Evolutionary conservation across 768 basidiomycete genomes (phyloP).

Genomic region (Tricholoma terreum): DNA sequence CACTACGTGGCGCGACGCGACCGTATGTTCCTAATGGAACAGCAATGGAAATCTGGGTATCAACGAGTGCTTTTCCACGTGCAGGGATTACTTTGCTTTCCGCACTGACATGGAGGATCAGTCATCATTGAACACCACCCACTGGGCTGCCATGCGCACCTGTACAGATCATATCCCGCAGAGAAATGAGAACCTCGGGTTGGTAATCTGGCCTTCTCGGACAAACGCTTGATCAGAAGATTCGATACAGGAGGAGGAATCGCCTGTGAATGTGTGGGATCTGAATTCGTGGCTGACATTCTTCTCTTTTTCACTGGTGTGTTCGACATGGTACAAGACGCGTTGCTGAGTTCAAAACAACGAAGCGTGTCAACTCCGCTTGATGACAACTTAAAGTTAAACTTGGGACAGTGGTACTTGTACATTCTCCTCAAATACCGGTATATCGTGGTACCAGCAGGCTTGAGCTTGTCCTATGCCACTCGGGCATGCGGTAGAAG

Average conservation of each 20-base stretch:
- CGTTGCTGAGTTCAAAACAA: constrained; percentile 34
- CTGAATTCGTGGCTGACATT: constrained; percentile 34
- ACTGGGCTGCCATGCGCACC: constrained; percentile 40
- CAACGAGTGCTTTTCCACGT: constrained; percentile 85
- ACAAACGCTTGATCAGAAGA: constrained; percentile 83
- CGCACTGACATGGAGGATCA: constrained; percentile 50
- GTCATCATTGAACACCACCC: neutral
- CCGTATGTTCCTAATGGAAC: constrained; percentile 94
- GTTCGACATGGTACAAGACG: constrained; percentile 30
- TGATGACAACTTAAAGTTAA: no score
- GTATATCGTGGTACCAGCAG: no score
- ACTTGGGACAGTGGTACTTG: constrained; percentile 1
- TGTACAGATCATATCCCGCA: constrained; percentile 95
- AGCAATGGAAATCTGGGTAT: constrained; percentile 90
- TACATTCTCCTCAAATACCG: no score
- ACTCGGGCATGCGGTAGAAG: constrained; percentile 13
- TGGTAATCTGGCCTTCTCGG: constrained; percentile 77
- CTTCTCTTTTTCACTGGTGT: constrained; percentile 57
- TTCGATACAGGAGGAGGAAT: constrained; percentile 40
- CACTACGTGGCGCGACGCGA: constrained; percentile 92
- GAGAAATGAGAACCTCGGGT: constrained; percentile 83
- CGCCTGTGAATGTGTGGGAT: constrained; percentile 18
- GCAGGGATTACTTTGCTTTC: constrained; percentile 84
- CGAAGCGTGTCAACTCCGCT: constrained; percentile 33
- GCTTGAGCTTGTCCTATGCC: constrained; percentile 10